Evolutionary conservation across 1,284 basidiomycete species (phyloP).

Genomic region (Psilocybe mexicana): DNA sequence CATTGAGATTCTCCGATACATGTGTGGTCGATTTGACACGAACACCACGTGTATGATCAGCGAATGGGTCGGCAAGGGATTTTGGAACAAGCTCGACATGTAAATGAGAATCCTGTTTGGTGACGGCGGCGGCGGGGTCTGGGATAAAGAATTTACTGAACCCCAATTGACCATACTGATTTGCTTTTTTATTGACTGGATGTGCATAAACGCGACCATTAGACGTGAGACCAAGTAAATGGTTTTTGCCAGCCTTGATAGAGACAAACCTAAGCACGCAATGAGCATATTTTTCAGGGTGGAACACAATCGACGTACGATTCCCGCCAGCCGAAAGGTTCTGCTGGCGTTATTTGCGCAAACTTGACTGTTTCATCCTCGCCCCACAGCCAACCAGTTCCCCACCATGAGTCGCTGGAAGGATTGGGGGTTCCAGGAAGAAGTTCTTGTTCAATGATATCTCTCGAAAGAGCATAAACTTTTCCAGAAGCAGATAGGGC

Average conservation of each 20-base stretch:
- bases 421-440: constrained; percentile 36
- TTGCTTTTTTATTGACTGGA: constrained; percentile 78
- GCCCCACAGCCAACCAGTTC: constrained; percentile 55
- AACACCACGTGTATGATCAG: constrained; percentile 41
- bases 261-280: constrained; percentile 57
- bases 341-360: constrained; percentile 48
- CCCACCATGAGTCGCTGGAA: constrained; percentile 54
- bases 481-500: constrained; percentile 75
- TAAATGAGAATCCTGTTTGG: constrained; percentile 32
- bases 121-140: constrained; percentile 31
- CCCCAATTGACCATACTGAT: constrained; percentile 86
- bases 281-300: neutral
- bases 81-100: constrained; percentile 65
- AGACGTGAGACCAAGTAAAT: constrained; percentile 85
- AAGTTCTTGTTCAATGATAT: constrained; percentile 48
- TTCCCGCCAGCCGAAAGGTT: constrained; percentile 53
- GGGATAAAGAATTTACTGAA: constrained; percentile 64
- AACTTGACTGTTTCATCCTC: constrained; percentile 54
- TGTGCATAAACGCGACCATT: constrained; percentile 81
- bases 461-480: constrained; percentile 69
- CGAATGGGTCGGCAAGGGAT: constrained; percentile 52
- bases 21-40: constrained; percentile 31
- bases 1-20: constrained; percentile 33
- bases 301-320: constrained; percentile 38
- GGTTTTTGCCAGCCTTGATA: constrained; percentile 76